Evolutionary conservation across 306 rosid genomes (phyloP), one percentile per base, ranked within the genome.

Genomic region (Trifolium fragiferum): DNA sequence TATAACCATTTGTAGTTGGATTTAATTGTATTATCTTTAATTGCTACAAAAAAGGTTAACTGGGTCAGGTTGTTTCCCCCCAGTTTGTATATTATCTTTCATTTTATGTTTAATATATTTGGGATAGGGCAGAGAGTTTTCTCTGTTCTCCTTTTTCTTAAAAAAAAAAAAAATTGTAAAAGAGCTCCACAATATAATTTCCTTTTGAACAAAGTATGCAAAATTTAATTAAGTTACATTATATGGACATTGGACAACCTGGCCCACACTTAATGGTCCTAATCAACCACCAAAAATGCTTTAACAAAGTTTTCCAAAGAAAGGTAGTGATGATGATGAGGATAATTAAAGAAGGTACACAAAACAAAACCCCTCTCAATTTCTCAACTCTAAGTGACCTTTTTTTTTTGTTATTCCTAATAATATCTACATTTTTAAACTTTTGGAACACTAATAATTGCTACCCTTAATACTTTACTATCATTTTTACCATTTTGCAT

Each of bases 401-500:
- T 70, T 53, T 82, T 70, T 13, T 30, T 67, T 75, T 19, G 35
- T 71, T 71, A 73, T 81, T 77, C 63, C 61, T 64, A 66, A 62
- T 27, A 60, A 15, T 32, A 60, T 57, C n/a, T 33, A 32, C 43
- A 7, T 2, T 2, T 46, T 81, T 27, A 79, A 72, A 54, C 81
- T 79, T 81, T 86, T 72, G 85, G 53, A 72, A 33, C 86, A 81
- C 10, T 64, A 25, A 72, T 66, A 8, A 67, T 25, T 8, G 55
- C 74, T 16, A 54, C 70, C 61, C 27, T 79, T 15, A 74, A 21
- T 6, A 76, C 83, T 25, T 77, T 73, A 7, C 15, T 40, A 7
- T 13, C 38, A 40, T 23, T 59, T 82, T 81, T 77, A 65, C 71
- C 72, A 68, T 84, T 85, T 53, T 82, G 87, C 89, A 83, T 79